Conservation (phyloP, 2,329 filamentous ascomycete species). For the Diaporthe australafricana region DNA sequence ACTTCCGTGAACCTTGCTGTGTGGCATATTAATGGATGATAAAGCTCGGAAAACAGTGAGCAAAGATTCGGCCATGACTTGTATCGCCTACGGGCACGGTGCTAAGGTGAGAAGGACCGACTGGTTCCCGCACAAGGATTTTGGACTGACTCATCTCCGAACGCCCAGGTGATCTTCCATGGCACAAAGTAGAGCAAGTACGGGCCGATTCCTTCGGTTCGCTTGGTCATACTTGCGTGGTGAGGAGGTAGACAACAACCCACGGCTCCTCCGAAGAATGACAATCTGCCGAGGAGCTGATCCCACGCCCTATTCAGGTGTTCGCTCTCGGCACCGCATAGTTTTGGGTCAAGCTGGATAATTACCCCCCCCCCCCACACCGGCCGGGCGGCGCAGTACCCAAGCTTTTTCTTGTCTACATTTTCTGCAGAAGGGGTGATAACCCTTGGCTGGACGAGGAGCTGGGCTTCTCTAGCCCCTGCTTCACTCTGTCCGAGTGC, state of each 20-base stretch:
- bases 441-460: constrained; percentile 43
- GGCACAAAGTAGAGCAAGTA: too few species aligned
- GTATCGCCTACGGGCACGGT: too few species aligned
- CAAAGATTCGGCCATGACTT: background rate
- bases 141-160: background rate
- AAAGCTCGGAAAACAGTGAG: background rate
- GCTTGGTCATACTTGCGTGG: background rate
- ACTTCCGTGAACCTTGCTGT: background rate
- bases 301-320: background rate
- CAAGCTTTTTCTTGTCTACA: constrained; percentile 24
- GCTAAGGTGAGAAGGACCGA: too few species aligned
- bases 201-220: background rate
- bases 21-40: background rate
- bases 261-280: background rate
- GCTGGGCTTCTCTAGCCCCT: constrained; percentile 39
- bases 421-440: constrained; percentile 40
- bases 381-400: background rate
- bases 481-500: constrained; percentile 31
- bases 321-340: background rate
- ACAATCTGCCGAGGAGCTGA: background rate
- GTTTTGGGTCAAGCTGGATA: background rate
- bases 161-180: too few species aligned
- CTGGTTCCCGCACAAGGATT: too few species aligned
- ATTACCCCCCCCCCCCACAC: background rate
- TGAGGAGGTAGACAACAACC: background rate